Evolutionary conservation across 306 rosid species (phyloP), one percentile per base, ranked within the genome.

Genomic region (Rosa chinensis): DNA sequence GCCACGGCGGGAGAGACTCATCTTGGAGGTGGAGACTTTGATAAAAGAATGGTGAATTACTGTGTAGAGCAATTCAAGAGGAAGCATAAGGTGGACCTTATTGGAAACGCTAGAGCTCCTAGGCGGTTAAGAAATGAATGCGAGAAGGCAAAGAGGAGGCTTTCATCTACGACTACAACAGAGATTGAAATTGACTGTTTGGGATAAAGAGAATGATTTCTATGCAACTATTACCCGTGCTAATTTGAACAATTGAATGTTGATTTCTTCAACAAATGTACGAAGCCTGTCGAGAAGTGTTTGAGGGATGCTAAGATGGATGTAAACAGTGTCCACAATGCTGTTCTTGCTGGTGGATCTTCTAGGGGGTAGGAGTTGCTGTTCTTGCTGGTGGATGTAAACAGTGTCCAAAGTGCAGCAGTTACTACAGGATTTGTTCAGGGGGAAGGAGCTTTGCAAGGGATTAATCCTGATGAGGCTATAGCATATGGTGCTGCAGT

Each of bases 341-440:
- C 52, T 52, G 64, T 73, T 17, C 76, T 73, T 73, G 48, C 20
- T 4, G 66, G 77, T 5, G 37, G 77, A 2, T 73, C 37, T 10
- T 73, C 77, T 73, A 25, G 28, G 28, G 28, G 28, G 28, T 0
- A 25, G 28, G 28, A 25, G 28, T 25, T 25, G 28, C 28, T 0
- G 28, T 25, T 25, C 28, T 25, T 25, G 28, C 28, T 25, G 28
- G 28, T 25, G 28, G 28, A 25, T 25, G 28, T 25, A 25, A 32
- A 49, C 63, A 9, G 50, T 72, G 17, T 47, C 63, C 62, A 72
- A 16, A 10, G 76, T 72, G 47, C 76, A 50, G 10, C 3, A 32
- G 3, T 63, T 50, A 1, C 2, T 72, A 10, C 76, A 72, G 17
- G 4, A 50, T 72, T 5, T 72, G 16, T 50, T 72, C 10, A 10